phyloP scores from a whole-genome alignment of 2,329 filamentous ascomycete genomes.

The Botrytis tulipae region DNA sequence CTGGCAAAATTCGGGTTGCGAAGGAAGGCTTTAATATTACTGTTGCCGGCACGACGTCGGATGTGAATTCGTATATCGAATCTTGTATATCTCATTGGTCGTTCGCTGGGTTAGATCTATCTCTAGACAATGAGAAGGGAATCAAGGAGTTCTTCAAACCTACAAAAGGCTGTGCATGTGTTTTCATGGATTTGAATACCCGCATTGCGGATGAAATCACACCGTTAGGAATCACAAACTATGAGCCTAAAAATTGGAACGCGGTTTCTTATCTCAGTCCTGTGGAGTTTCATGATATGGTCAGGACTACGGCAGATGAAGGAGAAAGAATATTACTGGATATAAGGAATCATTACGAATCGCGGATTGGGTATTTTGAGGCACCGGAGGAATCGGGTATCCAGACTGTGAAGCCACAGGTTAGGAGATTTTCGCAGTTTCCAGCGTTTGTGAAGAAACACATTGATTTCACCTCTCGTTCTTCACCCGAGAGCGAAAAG shows the following conservation, averaged over 20 bases:
- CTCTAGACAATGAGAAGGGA: constrained; percentile 10
- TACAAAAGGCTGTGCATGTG: constrained; percentile 35
- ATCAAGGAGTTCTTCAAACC: constrained; percentile 36
- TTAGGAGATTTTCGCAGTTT: constrained; percentile 39
- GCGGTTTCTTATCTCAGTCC: constrained; percentile 33
- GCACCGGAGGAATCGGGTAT: constrained; percentile 31
- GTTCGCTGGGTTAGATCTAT: constrained; percentile 32
- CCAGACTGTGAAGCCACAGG: constrained; percentile 34
- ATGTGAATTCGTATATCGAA: constrained; percentile 33
- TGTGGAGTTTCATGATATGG: constrained; percentile 32
- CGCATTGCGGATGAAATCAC: constrained; percentile 37
- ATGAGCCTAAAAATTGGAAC: constrained; percentile 35
- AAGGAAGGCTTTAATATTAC: constrained; percentile 40
- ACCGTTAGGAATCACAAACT: constrained; percentile 38
- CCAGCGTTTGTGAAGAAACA: constrained; percentile 36
- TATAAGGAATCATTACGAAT: constrained; percentile 40
- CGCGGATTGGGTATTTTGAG: constrained; percentile 39
- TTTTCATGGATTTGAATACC: constrained; percentile 33
- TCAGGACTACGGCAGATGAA: neutral
- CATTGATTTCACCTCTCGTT: constrained; percentile 15
- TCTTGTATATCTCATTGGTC: constrained; percentile 36
- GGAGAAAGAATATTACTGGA: constrained; percentile 32
- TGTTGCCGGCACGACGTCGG: constrained; percentile 31
- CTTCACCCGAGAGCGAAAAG: neutral
- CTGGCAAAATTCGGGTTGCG: constrained; percentile 37